Evolutionary conservation across 2,329 filamentous ascomycete species (phyloP), one percentile per base, ranked within the genome.

Genomic region (Fusarium caatingaense): DNA sequence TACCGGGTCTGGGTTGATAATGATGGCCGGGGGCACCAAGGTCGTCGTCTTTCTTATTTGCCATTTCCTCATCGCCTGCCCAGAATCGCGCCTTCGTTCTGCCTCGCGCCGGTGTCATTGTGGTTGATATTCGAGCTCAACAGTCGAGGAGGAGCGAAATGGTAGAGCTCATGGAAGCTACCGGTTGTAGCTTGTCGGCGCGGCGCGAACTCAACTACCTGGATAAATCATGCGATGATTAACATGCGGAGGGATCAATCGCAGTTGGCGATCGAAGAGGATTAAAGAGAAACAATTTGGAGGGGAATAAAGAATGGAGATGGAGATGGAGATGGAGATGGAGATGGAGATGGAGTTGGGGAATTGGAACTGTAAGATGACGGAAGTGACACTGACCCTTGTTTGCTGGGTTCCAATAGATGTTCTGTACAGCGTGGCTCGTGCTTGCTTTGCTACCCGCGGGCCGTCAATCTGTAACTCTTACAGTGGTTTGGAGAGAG

Each of bases 21-120:
- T 53, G 60, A 72, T 76, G 73, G 72, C 68, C 66, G 8, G 72
- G 72, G 15, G 57, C 30, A 34, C 72, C 69, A 28, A 84, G 81
- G 76, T 89, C 87, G 76, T 89, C 87, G 76, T 89, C 83, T 78
- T 88, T 89, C 78, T 89, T 89, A 15, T 66, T 66, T 54, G 83
- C 85, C 76, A 87, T 79, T 71, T 87, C 86, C 72, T 87, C 86
- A 70, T 88, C 84, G 74, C 80, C 83, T 62, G 83, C 76, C 78
- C 85, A 86, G 56, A 85, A 76, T 63, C 81, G 77, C 49, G 76
- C 75, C 58, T 72, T 62, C 49, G 78, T 68, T 66, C 76, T 77
- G 47, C 76, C 74, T 66, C 78, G 77, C 41, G 69, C 59, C 57
- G 72, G 72, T 67, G 78, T 79, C 82, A 86, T 84, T 30, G 61